These are phyloP conservation scores for Polytrichum formosum DNA, from an alignment of 225 moss, liverwort and hornwort species.

Conservation along the genomic window DNA sequence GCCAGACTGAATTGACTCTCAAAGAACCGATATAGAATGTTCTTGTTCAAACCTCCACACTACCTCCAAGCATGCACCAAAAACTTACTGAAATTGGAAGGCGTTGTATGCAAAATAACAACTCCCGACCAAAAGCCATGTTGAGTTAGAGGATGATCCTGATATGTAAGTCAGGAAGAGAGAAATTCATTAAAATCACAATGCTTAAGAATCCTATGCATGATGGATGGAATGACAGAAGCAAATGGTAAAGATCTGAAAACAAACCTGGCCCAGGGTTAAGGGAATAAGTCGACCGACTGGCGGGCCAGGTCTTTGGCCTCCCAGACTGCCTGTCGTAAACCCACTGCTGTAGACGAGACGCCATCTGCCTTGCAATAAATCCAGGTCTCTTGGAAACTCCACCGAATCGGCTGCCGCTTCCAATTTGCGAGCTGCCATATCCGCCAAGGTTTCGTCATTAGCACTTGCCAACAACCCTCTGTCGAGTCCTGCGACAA, in stretches of 20 bases:
- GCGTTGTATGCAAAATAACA: no score
- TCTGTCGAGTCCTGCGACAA: slow-evolving; percentile 86
- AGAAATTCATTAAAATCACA: no score
- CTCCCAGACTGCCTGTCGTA: slow-evolving; percentile 79
- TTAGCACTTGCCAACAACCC: slow-evolving; percentile 76
- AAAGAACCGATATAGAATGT: no score
- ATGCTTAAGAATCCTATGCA: no score
- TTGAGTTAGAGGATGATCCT: no score
- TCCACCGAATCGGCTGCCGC: slow-evolving; percentile 41
- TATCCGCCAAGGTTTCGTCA: slow-evolving; percentile 59
- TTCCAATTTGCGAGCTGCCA: slow-evolving; percentile 70
- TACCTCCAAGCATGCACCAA: no score
- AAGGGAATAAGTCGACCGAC: slow-evolving; percentile 66
- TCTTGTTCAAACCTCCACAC: no score
- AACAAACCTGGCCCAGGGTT: slow-evolving; percentile 73
- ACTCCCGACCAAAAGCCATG: no score
- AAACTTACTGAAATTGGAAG: no score
- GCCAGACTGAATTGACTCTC: no score
- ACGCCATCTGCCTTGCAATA: slow-evolving; percentile 88
- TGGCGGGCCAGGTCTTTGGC: slow-evolving; percentile 77
- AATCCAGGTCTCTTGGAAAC: slow-evolving; percentile 64
- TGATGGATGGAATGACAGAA: background rate
- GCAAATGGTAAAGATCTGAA: background rate
- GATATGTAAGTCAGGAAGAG: no score
- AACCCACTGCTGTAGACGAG: slow-evolving; percentile 88